Evolutionary conservation across 2,329 filamentous ascomycete species (phyloP), one percentile per base, ranked within the genome.

Genomic region (Tolypocladium pustulatum): DNA sequence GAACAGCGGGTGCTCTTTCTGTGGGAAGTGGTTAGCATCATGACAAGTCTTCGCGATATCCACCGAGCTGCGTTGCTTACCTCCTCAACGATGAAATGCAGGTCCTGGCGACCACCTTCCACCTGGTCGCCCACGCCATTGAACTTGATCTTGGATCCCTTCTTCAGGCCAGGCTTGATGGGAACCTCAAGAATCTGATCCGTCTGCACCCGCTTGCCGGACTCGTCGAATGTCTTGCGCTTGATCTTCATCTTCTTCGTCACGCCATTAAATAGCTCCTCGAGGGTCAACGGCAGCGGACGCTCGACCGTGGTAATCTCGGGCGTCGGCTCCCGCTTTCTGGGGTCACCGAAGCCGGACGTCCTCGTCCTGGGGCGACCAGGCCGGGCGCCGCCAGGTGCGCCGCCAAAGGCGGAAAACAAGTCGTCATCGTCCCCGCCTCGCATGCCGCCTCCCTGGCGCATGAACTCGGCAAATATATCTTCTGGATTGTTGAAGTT

Each of bases 181-280:
- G 91, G 91, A 57, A 97, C 93, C 69, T 96, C 91, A 36, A 99
- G 78, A 22, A 97, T 90, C 68, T 92, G 89, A 67, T 99, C 94
- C 61, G 92, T 89, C 3, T 87, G 88, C 51, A 84, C 90, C 66
- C 91, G 86, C 78, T 96, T 96, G 59, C 91, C 91, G 0, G 81
- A 86, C 25, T 86, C 80, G 72, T 99, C 94, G 71, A 90, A 97
- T 22, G 88, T 91, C 84, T 97, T 97, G 68, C 93, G 85, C 79
- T 96, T 97, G 64, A 97, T 96, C 78, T 94, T 96, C 82, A 99
- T 91, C 81, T 96, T 97, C 83, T 99, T 99, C 55, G 88, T 91
- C 40, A 86, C 85, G 46, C 94, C 94, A 32, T 82, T 86, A 77
- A 85, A 97, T 61, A 97, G 76, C 68, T 99, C 94, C 73, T 99